phyloP scores from a whole-genome alignment of 2,329 filamentous ascomycete species.

The Ascochyta viciae-villosae region DNA sequence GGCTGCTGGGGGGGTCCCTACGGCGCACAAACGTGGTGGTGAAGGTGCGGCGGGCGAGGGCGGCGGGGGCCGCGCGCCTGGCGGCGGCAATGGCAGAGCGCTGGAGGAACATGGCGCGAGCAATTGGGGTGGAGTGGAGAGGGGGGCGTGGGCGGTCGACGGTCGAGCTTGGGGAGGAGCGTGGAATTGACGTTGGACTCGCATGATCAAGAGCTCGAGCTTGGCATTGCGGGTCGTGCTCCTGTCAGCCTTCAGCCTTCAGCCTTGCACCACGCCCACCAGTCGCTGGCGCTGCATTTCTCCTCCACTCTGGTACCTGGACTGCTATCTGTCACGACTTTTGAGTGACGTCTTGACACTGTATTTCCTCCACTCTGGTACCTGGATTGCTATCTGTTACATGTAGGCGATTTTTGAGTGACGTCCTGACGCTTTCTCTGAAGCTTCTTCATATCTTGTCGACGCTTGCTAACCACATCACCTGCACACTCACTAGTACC shows the following conservation, averaged over 20 bases:
- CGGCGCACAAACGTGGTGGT: slow-evolving; percentile 55
- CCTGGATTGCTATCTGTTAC: too few species aligned
- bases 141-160: slow-evolving; percentile 37
- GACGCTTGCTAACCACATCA: not conserved
- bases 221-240: slow-evolving; percentile 24
- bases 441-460: too few species aligned
- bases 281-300: not conserved
- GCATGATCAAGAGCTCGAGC: slow-evolving; percentile 27
- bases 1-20: slow-evolving; percentile 47
- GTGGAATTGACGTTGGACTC: slow-evolving; percentile 32
- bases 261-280: not conserved
- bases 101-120: slow-evolving; percentile 56
- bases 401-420: not conserved
- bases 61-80: slow-evolving; percentile 53
- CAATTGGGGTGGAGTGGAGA: slow-evolving; percentile 47
- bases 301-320: not conserved
- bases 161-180: slow-evolving; percentile 35
- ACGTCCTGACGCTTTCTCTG: not conserved
- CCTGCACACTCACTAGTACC: not conserved
- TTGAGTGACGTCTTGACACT: too few species aligned
- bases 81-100: slow-evolving; percentile 58
- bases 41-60: slow-evolving; percentile 55
- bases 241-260: not conserved
- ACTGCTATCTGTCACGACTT: not conserved
- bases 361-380: too few species aligned